Evolutionary conservation across 805 yeast species (phyloP), one percentile per base, ranked within the genome.

Genomic region (Candida anglica): DNA sequence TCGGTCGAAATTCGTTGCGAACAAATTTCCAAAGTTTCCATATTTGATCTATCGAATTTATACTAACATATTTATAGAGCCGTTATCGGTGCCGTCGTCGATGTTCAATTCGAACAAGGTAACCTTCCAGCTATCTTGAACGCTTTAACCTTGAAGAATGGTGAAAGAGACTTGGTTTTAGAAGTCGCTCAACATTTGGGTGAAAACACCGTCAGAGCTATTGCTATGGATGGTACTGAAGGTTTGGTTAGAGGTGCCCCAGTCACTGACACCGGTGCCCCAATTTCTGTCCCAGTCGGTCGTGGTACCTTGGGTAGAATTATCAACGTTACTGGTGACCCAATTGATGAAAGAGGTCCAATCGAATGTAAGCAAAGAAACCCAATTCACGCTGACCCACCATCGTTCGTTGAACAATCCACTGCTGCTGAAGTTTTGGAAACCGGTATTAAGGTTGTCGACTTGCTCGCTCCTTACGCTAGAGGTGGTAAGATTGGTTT

Each of bases 401-500:
- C 98, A 50, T 42, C 84, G 41, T 93, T 93, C 68, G 87, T 82
- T 54, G 96, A 93, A 67, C 98, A 93, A 78, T 87, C 97, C 47
- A 93, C 98, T 58, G 72, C 81, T 53, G 98, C 98, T 49, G 98
- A 93, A 80, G 89, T 93, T 60, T 81, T 93, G 66, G 98, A 89
- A 78, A 91, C 98, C 50, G 97, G 98, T 87, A 91, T 91, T 70
- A 91, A 91, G 81, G 98, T 91, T 71, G 98, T 91, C 75, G 98
- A 91, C 70, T 79, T 91, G 66, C 81, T 91, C 54, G 98, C 98
- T 56, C 98, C 98, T 57, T 91, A 91, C 79, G 98, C 98, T 67
- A 88, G 97, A 86, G 98, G 98, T 86, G 98, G 98, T 86, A 91
- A 91, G 83, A 91, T 91, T 87, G 98, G 98, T 83, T 82, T 91